Percentiles rank a stretch among this genome's conserved stretches.
phyloP scores from a whole-genome alignment of 2,329 filamentous ascomycete species.

The Arthrobotrys iridis region DNA sequence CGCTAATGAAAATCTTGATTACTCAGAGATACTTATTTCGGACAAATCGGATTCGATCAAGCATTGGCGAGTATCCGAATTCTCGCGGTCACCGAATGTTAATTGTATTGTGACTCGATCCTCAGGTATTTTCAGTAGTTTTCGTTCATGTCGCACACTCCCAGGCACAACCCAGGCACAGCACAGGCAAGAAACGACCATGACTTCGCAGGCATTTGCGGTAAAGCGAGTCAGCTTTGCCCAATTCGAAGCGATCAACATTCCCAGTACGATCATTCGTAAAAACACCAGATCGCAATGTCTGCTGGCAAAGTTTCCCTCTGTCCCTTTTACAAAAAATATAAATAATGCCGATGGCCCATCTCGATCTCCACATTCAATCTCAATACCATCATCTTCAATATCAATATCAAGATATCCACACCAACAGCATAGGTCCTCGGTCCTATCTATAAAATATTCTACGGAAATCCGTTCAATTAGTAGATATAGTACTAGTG shows the following conservation, averaged over 20 bases:
- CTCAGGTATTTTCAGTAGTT: background rate
- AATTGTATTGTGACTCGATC: no score
- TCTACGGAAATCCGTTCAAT: no score
- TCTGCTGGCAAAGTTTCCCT: background rate
- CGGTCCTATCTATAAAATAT: background rate
- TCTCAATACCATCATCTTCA: background rate
- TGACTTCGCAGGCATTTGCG: background rate
- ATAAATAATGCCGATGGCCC: background rate
- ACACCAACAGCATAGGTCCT: background rate
- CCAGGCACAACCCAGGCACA: conserved; percentile 1
- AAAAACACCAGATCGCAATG: background rate
- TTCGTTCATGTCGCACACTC: background rate
- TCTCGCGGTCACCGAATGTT: no score
- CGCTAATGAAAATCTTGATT: no score
- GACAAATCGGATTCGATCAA: no score
- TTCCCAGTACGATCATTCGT: background rate
- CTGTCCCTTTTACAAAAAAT: background rate
- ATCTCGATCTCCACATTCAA: background rate
- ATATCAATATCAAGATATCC: background rate
- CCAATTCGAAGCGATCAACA: background rate
- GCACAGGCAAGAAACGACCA: background rate
- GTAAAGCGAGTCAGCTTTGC: background rate
- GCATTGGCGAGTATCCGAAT: no score
- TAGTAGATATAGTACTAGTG: no score
- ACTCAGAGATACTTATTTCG: no score